These are phyloP conservation scores for Tricholoma furcatifolium DNA, from an alignment of 768 basidiomycete genomes.

Conservation along the genomic window DNA sequence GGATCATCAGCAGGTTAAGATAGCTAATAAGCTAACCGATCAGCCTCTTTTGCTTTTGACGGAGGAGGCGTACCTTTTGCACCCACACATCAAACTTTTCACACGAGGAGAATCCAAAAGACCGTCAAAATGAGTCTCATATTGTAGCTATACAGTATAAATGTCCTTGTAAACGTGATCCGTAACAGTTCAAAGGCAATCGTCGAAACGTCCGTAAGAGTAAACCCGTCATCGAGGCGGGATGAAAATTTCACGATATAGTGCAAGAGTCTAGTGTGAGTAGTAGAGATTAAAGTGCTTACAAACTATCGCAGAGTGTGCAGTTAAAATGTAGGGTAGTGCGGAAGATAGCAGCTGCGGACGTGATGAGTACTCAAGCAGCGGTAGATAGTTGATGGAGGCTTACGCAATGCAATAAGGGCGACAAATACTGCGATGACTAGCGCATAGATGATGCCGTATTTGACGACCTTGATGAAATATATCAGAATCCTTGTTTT, in stretches of 20 bases:
- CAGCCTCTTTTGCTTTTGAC: background rate
- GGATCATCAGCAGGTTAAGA: background rate
- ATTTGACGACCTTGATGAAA: constrained; percentile 67
- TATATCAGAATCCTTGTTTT: background rate
- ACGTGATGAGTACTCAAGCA: background rate
- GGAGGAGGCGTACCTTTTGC: no score
- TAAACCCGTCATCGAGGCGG: constrained; percentile 28
- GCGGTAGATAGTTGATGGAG: background rate
- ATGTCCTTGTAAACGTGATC: constrained; percentile 41
- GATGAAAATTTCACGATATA: constrained; percentile 28
- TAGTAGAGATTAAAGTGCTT: constrained; percentile 44
- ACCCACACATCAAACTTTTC: background rate
- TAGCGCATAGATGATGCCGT: constrained; percentile 73
- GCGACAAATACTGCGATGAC: constrained; percentile 70
- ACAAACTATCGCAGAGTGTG: constrained; percentile 66
- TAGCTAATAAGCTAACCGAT: background rate
- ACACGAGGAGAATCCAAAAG: background rate
- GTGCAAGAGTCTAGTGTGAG: constrained; percentile 24
- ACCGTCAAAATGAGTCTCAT: constrained; percentile 33
- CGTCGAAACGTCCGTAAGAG: constrained; percentile 36
- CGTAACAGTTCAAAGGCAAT: constrained; percentile 28
- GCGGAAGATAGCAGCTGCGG: constrained; percentile 60
- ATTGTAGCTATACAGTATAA: constrained; percentile 45
- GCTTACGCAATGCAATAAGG: constrained; percentile 78
- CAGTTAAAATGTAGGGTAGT: constrained; percentile 59